Percentiles rank a stretch among this genome's conserved stretches.
phyloP scores from a whole-genome alignment of 495 filamentous ascomycete species.

The Trichoderma gamsii region DNA sequence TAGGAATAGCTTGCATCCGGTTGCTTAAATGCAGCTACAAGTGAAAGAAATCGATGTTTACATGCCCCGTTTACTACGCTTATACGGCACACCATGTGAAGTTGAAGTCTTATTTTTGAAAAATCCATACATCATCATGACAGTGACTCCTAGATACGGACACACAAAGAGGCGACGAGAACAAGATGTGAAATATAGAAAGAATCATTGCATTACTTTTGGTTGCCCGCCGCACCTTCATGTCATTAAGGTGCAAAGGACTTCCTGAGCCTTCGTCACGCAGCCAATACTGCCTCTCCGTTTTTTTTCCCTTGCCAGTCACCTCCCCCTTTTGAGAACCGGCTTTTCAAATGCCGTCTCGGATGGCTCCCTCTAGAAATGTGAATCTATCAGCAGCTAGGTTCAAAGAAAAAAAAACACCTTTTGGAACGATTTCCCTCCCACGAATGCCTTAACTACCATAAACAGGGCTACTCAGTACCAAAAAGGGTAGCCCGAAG shows the following conservation, averaged over 20 bases:
- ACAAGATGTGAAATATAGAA: conserved; percentile 3
- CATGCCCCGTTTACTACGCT: too few species aligned
- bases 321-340: neutral
- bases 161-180: conserved; percentile 6
- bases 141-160: conserved; percentile 15
- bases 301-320: conserved; percentile 3
- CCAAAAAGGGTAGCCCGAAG: neutral
- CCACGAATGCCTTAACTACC: neutral
- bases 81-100: neutral
- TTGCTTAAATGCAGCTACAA: too few species aligned
- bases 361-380: conserved; percentile 15
- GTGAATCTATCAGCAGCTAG: conserved; percentile 15
- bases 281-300: conserved; percentile 5
- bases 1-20: too few species aligned
- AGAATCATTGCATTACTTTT: conserved; percentile 18
- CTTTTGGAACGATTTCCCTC: neutral
- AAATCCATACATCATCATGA: conserved; percentile 1
- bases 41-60: too few species aligned
- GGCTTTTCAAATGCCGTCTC: neutral
- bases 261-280: conserved; percentile 17
- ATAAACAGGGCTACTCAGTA: conserved; percentile 8
- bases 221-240: conserved; percentile 14
- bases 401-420: neutral
- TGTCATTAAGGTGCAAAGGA: conserved; percentile 13
- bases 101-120: neutral